Evolutionary conservation across 371 early-diverging fungal species (phyloP).

Genomic region (Cokeromyces recurvatus): DNA sequence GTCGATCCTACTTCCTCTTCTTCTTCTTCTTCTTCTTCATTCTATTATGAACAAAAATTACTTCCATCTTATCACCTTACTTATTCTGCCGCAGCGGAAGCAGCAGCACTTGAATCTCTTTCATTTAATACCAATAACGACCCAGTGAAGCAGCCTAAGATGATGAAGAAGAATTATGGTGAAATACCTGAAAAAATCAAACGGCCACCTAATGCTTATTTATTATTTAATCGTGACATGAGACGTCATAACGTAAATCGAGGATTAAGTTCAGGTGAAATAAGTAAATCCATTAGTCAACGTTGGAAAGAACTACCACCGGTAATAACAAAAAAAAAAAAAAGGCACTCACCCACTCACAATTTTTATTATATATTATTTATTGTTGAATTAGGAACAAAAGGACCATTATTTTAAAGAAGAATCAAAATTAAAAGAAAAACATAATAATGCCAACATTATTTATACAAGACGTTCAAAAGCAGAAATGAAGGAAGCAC

Average conservation of each 20-base stretch:
- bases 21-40: too few species aligned
- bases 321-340: constrained; percentile 35
- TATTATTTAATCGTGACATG: constrained; percentile 60
- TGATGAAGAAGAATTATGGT: constrained; percentile 13
- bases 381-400: constrained; percentile 19
- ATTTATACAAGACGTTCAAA: constrained; percentile 64
- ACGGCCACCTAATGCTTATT: constrained; percentile 64
- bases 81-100: constrained; percentile 18
- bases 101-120: constrained; percentile 13
- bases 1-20: too few species aligned
- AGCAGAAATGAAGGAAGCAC: constrained; percentile 51
- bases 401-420: constrained; percentile 34
- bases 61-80: not conserved
- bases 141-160: too few species aligned
- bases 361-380: too few species aligned
- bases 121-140: constrained; percentile 3
- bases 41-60: too few species aligned
- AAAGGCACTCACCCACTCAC: too few species aligned
- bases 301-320: constrained; percentile 46
- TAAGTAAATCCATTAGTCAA: constrained; percentile 54
- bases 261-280: constrained; percentile 53
- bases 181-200: not conserved
- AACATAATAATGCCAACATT: constrained; percentile 53
- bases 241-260: constrained; percentile 45
- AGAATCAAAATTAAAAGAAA: constrained; percentile 53